Evolutionary conservation across 2,329 filamentous ascomycete genomes (phyloP), one percentile per base, ranked within the genome.

Genomic region (Ophiostoma piceae): DNA sequence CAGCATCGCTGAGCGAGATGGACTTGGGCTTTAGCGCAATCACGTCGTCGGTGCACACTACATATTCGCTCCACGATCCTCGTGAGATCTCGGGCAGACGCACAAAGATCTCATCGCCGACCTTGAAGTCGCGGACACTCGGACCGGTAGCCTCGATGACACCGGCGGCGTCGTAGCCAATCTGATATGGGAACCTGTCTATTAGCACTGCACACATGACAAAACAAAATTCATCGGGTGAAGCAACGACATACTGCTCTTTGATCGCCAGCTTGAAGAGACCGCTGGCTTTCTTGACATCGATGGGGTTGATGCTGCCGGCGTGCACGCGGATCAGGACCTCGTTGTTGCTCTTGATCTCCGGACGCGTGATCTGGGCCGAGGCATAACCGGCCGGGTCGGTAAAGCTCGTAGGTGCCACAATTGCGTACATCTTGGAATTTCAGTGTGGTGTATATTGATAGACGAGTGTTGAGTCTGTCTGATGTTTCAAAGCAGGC

Each of bases 301-400:
- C 80, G 0, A 77, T 77, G 0, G 78, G 77, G n/a, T 75, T 74
- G 3, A 82, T 75, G 0, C 74, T 73, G 2, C 75, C 78, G 3
- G 81, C 79, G 54, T 80, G 77, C 37, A 83, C 76, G 19, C 75
- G 75, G 12, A 84, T 71, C 1, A 85, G 74, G 1, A 86, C 75
- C 3, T 85, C 77, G 37, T 81, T 76, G 1, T 82, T 79, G 7
- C 77, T 73, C 2, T 76, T 77, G 67, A 85, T 82, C 5, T 22
- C 54, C 1, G 69, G 69, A 7, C 29, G 26, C 22, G 66, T 29
- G 14, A 70, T 51, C 43, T 65, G 47, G 41, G 68, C 32, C 9
- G 47, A 37, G n/a, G 35, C 29, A 35, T 69, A 69, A 14, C 47
- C 64, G 12, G 43, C 19, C 22, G 68, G 68, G 12, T 67, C 26